Base-by-base conservation (phyloP, 2,329 filamentous ascomycete genomes). In the Botrytis sinoallii region DNA sequence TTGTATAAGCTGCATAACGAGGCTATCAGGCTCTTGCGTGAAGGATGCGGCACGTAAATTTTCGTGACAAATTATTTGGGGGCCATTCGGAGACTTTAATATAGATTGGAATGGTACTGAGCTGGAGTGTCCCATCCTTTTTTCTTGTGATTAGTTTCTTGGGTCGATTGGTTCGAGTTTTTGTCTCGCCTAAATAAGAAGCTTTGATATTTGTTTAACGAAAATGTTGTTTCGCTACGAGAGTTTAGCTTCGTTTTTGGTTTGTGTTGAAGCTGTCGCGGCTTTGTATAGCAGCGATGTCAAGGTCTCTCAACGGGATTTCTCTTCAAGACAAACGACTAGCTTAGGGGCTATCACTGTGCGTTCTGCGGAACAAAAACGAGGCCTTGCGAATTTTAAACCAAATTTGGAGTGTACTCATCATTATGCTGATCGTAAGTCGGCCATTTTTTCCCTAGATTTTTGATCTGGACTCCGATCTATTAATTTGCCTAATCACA, bases 391-490 rank as follows among this genome's bases (percentile, higher is more conserved):
- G 0, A n/a, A 67, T 44, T 76, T 76, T 3, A 76, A 60, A 48
- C 73, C 73, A 55, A 76, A 61, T 40, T 32, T 65, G 16, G 52
- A 74, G 16, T 76, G 75, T 52, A 61, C 70, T 6, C 75, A 77
- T 64, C 71, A 75, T 68, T 76, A 76, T 74, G 76, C 73, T 46
- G 70, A 76, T 67, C 60, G 74, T 77, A 72, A 29, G 75, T 46
- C 7, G 44, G 18, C 18, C 7, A 1, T 44, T 3, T 20, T 3
- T 44, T 20, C 8, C 18, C 20, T 44, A 18, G 18, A 7, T 44
- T 44, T 7, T 20, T 8, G 44, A 7, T 20, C 7, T 18, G 7
- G 38, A 40, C 38, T 44, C 6, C 18, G 18, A 44, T 3, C 3
- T 40, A 40, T 44, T 1, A 20, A 44, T 8, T 18, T 7, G 18